phyloP scores from a whole-genome alignment of 768 basidiomycete genomes.

The Auriscalpium orientale region DNA sequence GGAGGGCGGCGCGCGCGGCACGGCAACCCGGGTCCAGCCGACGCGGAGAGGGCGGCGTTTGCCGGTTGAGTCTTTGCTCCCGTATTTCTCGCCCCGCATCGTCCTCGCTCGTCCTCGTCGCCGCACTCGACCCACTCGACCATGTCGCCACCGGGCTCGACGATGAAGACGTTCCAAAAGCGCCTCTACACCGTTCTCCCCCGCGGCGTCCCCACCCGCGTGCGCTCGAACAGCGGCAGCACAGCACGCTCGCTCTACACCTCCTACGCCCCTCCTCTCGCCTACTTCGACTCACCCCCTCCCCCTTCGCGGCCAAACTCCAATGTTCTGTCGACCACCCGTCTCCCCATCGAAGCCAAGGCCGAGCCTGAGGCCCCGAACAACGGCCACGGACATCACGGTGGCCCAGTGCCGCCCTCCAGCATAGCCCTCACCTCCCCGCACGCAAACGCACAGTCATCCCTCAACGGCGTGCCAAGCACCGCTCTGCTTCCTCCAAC shows the following conservation, averaged over 20 bases:
- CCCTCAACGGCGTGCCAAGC: slow-evolving; percentile 25
- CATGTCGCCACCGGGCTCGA: slow-evolving; percentile 31
- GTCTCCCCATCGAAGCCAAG: slow-evolving; percentile 39
- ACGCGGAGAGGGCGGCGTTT: no score
- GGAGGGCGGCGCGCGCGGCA: no score
- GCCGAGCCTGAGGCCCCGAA: slow-evolving; percentile 34
- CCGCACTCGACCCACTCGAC: neutral
- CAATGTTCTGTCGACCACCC: slow-evolving; percentile 32
- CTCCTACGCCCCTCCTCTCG: slow-evolving; percentile 24
- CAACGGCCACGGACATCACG: slow-evolving; percentile 25
- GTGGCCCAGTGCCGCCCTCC: slow-evolving; percentile 27
- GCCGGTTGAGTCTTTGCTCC: no score
- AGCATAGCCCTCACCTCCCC: slow-evolving; percentile 39
- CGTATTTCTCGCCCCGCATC: no score
- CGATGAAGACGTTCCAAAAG: slow-evolving; percentile 45
- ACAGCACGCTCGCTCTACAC: slow-evolving; percentile 38
- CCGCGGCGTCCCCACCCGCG: slow-evolving; percentile 30
- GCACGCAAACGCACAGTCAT: slow-evolving; percentile 25
- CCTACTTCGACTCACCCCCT: slow-evolving; percentile 35
- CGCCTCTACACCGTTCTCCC: slow-evolving; percentile 40
- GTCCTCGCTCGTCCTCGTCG: neutral
- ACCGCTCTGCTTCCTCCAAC: slow-evolving; percentile 32
- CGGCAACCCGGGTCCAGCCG: no score
- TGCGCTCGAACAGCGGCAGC: slow-evolving; percentile 35
- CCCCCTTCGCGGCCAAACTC: slow-evolving; percentile 33